Conservation (phyloP, 352 stramenopile species). For the Pythium myriotylum region DNA sequence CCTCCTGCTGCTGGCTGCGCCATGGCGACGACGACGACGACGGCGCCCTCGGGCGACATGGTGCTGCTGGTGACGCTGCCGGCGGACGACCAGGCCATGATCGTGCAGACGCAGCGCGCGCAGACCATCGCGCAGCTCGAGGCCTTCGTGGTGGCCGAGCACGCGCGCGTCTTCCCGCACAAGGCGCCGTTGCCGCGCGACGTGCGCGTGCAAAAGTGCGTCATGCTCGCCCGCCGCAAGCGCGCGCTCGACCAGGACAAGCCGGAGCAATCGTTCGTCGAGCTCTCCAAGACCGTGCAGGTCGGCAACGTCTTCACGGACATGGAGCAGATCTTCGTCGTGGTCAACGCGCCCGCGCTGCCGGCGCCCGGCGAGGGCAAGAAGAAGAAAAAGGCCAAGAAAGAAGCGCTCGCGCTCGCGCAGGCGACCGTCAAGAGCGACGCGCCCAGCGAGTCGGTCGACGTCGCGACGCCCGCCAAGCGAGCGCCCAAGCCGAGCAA, state of each 20-base stretch:
- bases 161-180: conserved; percentile 63
- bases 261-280: conserved; percentile 56
- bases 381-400: conserved; percentile 29
- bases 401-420: not conserved
- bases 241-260: conserved; percentile 27
- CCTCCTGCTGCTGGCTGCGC: too few relatives aligned
- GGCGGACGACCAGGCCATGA: conserved; percentile 57
- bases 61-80: conserved; percentile 75
- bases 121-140: conserved; percentile 64
- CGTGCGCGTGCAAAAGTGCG: conserved; percentile 75
- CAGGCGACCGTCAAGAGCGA: not conserved
- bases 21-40: not conserved
- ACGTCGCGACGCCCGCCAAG: conserved; percentile 13
- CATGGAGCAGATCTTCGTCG: conserved; percentile 84
- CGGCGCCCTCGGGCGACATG: conserved; percentile 42
- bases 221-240: conserved; percentile 58
- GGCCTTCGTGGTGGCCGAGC: conserved; percentile 62
- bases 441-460: not conserved
- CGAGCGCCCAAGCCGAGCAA: conserved; percentile 21
- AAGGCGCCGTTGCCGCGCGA: conserved; percentile 43
- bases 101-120: conserved; percentile 57
- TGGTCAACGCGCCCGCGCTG: conserved; percentile 18
- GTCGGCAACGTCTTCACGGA: conserved; percentile 71
- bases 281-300: conserved; percentile 80
- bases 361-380: conserved; percentile 10